Conservation (phyloP, 257 asterid genomes). For the Solanum appendiculatum region DNA sequence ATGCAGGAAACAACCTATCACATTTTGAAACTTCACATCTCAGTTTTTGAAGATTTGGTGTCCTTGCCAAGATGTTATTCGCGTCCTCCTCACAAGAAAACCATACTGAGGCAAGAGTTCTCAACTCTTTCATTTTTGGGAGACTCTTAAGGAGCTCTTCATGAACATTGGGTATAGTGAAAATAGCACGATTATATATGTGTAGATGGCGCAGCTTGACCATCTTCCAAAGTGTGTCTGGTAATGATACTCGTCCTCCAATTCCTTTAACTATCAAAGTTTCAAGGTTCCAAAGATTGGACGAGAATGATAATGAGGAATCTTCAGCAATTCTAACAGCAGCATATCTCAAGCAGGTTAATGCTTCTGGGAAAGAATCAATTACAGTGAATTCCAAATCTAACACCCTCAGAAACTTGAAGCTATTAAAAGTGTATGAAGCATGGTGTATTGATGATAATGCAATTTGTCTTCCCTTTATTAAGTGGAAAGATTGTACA, state of each 20-base stretch:
- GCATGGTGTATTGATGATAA: background rate
- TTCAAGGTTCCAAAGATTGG: background rate
- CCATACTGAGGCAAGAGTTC: background rate
- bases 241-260: background rate
- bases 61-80: background rate
- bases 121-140: background rate
- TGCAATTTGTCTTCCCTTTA: background rate
- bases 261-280: background rate
- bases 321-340: background rate
- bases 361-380: background rate
- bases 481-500: background rate
- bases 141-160: too few relatives aligned
- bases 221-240: background rate
- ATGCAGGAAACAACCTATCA: too few relatives aligned
- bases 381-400: background rate
- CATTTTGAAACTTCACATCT: too few relatives aligned
- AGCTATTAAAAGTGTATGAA: background rate
- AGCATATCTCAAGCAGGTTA: background rate
- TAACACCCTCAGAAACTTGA: background rate
- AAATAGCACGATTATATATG: background rate
- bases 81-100: background rate
- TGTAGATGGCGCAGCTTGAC: background rate
- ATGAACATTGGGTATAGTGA: background rate
- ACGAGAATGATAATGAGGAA: background rate
- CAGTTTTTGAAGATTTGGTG: too few relatives aligned